Base-by-base conservation (phyloP, 2,329 filamentous ascomycete species). In the Fusarium veterinarium region DNA sequence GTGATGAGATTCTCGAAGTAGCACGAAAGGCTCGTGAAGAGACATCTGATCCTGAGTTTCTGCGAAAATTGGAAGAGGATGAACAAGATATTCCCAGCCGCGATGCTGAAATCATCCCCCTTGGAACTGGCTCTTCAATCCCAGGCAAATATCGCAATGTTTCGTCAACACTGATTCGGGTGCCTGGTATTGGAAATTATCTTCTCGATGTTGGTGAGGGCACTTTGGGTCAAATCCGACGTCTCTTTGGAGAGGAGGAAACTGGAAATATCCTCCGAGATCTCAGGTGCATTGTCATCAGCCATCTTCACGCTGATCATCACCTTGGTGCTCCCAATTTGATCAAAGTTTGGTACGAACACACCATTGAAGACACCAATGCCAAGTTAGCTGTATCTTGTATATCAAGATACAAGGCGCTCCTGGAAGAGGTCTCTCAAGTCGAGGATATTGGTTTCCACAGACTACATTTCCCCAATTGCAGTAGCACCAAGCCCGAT, bases 61-160 rank as follows among this genome's bases (percentile, higher is more conserved):
- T 86, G 23, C 80, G 79, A 58, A 83, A 76, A 81, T 85, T 91
- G 6, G 83, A 87, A 35, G 80, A 85, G 45, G 81, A 86, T 17
- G 89, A 91, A 71, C 82, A 87, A n/a, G 88, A 91, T 68, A 88
- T 97, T 5, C 92, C 93, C 5, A 89, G 90, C 72, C 87, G 89
- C 38, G 91, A 98, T 76, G 90, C 92, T 1, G 95, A 98, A 80
- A 90, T 99, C 53, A 92, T 95, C 42, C 90, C 95, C 3, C 88
- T 99, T 1, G 96, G 96, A 10, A 99, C 96, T 6, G 96, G 96
- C 13, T 98, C 95, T 6, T 93, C 95, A 1, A 80, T 93, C 20
- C 96, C 96, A 4, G 97, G 94, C 38, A 97, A 97, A 80, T 96
- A 98, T 81, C 93, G 96, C 76, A 99, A 98, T 80, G 96, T 99